Evolutionary conservation across 805 yeast species (phyloP).

Genomic region (Candida endomychidarum): DNA sequence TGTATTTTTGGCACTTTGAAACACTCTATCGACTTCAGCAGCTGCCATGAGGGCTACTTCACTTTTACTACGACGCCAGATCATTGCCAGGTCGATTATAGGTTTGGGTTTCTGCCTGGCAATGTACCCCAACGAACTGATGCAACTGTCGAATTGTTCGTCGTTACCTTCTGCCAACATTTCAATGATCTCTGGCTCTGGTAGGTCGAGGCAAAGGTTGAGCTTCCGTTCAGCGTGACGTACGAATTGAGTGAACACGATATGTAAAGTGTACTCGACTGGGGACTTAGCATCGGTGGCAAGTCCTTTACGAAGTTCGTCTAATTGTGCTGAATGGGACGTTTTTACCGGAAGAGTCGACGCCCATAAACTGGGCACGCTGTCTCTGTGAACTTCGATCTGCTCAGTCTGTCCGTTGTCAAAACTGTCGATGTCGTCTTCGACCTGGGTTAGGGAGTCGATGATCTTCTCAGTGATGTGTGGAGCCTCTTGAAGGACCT

Average conservation of each 20-base stretch:
- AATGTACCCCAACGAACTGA: constrained; percentile 84
- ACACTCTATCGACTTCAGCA: constrained; percentile 36
- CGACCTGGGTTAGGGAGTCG: constrained; percentile 1
- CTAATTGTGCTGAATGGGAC: constrained; percentile 34
- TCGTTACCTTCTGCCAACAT: constrained; percentile 84
- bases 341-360: constrained; percentile 16
- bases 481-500: neutral
- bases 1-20: constrained; percentile 26
- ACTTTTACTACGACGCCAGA: constrained; percentile 93
- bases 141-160: constrained; percentile 79
- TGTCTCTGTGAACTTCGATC: neutral
- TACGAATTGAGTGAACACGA: constrained; percentile 92
- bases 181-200: constrained; percentile 81
- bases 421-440: constrained; percentile 2
- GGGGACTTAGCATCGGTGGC: constrained; percentile 66
- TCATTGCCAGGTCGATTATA: constrained; percentile 96
- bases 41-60: constrained; percentile 66
- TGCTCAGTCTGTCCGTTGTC: too few relatives aligned
- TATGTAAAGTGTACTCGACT: constrained; percentile 90
- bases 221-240: constrained; percentile 89
- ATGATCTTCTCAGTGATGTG: constrained; percentile 2
- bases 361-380: neutral
- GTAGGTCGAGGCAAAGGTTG: constrained; percentile 63
- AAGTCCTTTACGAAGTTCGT: constrained; percentile 31
- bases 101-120: constrained; percentile 91